Evolutionary conservation across 2,329 filamentous ascomycete species (phyloP).

Genomic region (Fusarium multiceps): DNA sequence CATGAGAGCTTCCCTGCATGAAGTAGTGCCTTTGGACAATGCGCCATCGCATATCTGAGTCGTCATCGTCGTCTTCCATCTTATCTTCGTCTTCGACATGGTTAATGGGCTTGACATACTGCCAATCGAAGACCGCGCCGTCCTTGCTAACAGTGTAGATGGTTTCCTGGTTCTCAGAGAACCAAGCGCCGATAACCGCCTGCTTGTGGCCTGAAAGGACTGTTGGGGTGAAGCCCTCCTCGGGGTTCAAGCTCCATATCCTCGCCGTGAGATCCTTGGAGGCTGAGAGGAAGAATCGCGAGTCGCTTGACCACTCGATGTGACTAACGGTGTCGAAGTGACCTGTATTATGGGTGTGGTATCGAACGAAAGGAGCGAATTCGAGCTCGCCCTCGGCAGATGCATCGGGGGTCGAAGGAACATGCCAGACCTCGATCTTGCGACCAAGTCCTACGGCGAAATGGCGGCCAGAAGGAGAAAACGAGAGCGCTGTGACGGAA

Average conservation of each 20-base stretch:
- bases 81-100: slow-evolving; percentile 68
- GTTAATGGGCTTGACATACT: slow-evolving; percentile 74
- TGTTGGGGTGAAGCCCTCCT: slow-evolving; percentile 90
- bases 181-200: slow-evolving; percentile 93
- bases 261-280: slow-evolving; percentile 92
- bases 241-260: slow-evolving; percentile 92
- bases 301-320: slow-evolving; percentile 96
- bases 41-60: slow-evolving; percentile 82
- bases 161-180: slow-evolving; percentile 91
- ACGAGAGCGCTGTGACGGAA: slow-evolving; percentile 84
- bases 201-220: slow-evolving; percentile 92
- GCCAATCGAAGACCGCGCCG: slow-evolving; percentile 95
- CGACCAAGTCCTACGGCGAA: slow-evolving; percentile 91
- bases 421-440: slow-evolving; percentile 95
- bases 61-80: slow-evolving; percentile 69
- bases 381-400: slow-evolving; percentile 85
- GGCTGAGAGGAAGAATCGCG: slow-evolving; percentile 91
- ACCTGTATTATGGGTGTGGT: slow-evolving; percentile 85
- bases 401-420: slow-evolving; percentile 87
- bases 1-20: slow-evolving; percentile 86
- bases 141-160: slow-evolving; percentile 98
- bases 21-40: slow-evolving; percentile 94
- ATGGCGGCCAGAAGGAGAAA: slow-evolving; percentile 89
- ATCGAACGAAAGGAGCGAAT: slow-evolving; percentile 92
- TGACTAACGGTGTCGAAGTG: slow-evolving; percentile 89